Conservation (phyloP, 768 basidiomycete genomes). For the Termitomyces sp. region DNA sequence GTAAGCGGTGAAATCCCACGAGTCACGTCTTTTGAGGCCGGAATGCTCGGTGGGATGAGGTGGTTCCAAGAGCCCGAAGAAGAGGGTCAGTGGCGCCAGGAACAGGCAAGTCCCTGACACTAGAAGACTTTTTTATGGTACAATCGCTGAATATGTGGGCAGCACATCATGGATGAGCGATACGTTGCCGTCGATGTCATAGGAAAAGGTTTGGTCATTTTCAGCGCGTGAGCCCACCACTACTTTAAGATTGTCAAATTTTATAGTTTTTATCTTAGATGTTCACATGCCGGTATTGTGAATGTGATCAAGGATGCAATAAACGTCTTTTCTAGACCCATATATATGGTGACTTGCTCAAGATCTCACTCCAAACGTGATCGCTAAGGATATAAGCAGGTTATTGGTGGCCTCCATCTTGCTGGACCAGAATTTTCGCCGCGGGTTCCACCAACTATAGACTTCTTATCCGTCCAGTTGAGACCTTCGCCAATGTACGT, state of each 20-base stretch:
- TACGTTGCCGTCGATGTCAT: slow-evolving; percentile 72
- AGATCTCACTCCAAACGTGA: not conserved
- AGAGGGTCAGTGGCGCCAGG: slow-evolving; percentile 43
- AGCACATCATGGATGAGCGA: slow-evolving; percentile 83
- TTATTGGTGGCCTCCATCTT: slow-evolving; percentile 83
- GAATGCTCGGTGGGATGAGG: slow-evolving; percentile 61
- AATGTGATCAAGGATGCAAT: slow-evolving; percentile 77
- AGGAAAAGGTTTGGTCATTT: slow-evolving; percentile 79
- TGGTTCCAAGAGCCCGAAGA: slow-evolving; percentile 40
- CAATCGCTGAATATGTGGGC: not conserved
- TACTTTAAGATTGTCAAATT: not conserved
- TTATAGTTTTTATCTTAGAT: slow-evolving; percentile 20
- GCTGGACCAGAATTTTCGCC: slow-evolving; percentile 59
- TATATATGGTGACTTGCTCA: slow-evolving; percentile 58
- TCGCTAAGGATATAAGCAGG: slow-evolving; percentile 28
- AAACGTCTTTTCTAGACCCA: slow-evolving; percentile 53
- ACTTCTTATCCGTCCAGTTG: slow-evolving; percentile 60
- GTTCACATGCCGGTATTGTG: slow-evolving; percentile 76
- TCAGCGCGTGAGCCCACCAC: slow-evolving; percentile 63
- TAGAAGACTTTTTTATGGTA: not conserved
- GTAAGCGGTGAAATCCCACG: slow-evolving; percentile 82
- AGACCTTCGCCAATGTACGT: slow-evolving; percentile 63
- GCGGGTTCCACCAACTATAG: slow-evolving; percentile 64
- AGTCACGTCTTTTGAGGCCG: slow-evolving; percentile 61
- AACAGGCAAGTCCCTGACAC: slow-evolving; percentile 35